phyloP scores from a whole-genome alignment of 1,284 basidiomycete genomes.

The Papiliotrema laurentii region DNA sequence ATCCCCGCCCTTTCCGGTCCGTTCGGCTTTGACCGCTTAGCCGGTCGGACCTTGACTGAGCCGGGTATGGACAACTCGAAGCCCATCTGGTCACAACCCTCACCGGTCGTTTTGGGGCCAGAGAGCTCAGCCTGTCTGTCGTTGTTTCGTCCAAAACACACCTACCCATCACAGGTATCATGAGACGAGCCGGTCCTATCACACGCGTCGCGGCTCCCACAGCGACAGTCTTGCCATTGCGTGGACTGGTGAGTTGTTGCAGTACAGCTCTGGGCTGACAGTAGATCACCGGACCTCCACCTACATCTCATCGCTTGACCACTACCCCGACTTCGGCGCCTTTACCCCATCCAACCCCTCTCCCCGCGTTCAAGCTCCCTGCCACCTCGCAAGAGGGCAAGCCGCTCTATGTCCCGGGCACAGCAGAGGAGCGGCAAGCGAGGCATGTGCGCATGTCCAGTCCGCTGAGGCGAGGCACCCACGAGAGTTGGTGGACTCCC shows the following conservation, averaged over 20 bases:
- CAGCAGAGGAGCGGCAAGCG: slow-evolving; percentile 31
- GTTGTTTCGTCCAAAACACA: too few relatives aligned
- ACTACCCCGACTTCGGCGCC: slow-evolving; percentile 37
- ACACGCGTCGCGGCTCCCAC: too few relatives aligned
- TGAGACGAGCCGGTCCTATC: too few relatives aligned
- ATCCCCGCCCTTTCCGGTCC: too few relatives aligned
- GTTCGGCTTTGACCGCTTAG: background rate
- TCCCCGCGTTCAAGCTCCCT: slow-evolving; percentile 24
- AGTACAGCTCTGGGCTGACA: background rate
- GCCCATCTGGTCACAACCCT: too few relatives aligned
- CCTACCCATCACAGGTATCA: too few relatives aligned
- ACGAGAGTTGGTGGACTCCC: slow-evolving; percentile 46
- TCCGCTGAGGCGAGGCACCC: slow-evolving; percentile 40
- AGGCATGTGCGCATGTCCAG: slow-evolving; percentile 33
- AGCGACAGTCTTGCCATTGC: too few relatives aligned
- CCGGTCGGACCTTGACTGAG: background rate
- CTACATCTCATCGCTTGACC: slow-evolving; percentile 19
- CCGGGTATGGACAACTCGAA: background rate
- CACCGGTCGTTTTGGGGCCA: too few relatives aligned
- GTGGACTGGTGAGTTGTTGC: background rate
- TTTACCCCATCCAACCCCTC: slow-evolving; percentile 29
- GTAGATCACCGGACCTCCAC: slow-evolving; percentile 45
- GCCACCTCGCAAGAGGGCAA: slow-evolving; percentile 15
- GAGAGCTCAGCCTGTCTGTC: too few relatives aligned
- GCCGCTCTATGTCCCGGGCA: slow-evolving; percentile 36